Conservation (phyloP, 495 filamentous ascomycete species). For the Hypoxylon fragiforme region DNA sequence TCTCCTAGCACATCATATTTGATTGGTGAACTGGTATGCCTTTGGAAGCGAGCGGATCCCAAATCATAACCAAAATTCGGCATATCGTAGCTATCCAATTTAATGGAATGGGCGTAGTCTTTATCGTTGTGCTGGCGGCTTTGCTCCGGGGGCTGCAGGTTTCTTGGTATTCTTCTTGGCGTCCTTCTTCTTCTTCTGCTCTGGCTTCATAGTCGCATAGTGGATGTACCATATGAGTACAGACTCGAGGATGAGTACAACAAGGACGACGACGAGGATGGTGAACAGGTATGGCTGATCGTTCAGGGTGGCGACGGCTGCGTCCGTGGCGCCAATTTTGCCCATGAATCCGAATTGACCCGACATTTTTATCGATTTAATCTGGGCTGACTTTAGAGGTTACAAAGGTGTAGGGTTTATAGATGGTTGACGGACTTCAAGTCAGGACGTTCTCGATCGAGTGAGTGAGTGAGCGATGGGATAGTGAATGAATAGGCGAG, state of each 20-base stretch:
- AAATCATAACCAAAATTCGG: no score
- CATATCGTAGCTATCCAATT: no score
- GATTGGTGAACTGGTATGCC: background rate
- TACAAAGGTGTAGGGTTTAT: background rate
- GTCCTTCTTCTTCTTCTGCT: conserved; percentile 53
- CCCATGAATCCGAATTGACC: conserved; percentile 54
- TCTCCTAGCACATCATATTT: background rate
- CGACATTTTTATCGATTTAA: conserved; percentile 25
- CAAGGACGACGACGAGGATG: conserved; percentile 51
- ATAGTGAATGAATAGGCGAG: conserved; percentile 12
- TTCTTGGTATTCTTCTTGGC: conserved; percentile 42
- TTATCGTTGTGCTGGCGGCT: conserved; percentile 37
- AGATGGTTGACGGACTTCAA: conserved; percentile 17
- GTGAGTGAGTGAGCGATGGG: background rate
- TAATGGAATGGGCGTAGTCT: background rate
- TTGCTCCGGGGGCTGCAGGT: conserved; percentile 14
- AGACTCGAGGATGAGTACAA: conserved; percentile 46
- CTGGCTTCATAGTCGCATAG: conserved; percentile 54
- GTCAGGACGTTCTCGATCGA: conserved; percentile 9
- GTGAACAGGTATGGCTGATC: conserved; percentile 57
- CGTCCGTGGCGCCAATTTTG: conserved; percentile 51
- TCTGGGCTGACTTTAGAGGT: background rate
- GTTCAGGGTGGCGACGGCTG: conserved; percentile 55
- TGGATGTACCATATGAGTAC: conserved; percentile 55
- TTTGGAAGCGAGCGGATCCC: background rate